Base-by-base conservation (phyloP, 768 basidiomycete genomes). In the Rhizopogon vinicolor region DNA sequence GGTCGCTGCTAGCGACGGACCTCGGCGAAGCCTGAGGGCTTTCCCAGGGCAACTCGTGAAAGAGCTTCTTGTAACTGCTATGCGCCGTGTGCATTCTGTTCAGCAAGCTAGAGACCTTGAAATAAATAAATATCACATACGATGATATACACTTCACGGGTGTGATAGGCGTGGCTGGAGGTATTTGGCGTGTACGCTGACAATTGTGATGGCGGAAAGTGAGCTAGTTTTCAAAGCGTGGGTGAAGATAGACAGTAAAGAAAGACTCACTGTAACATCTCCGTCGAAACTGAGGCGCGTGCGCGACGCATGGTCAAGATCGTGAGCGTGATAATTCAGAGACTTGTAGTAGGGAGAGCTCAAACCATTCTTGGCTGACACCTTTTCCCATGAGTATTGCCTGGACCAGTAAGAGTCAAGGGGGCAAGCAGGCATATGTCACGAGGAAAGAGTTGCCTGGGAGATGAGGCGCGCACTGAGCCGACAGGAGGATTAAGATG, bases 1-100 rank as follows among this genome's bases (percentile, higher is more conserved):
- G 71, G 51, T 77, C 76, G 60, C 78, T 80, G 59, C 74, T 71
- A 53, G 63, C 56, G 50, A 73, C 62, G 60, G 69, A 68, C 62
- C 62, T 63, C 42, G 68, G 65, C 18, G 68, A 70, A 44, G 58
- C 61, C 57, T 64, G 67, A 33, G 68, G 58, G 48, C 65, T 63
- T 52, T 65, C 70, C 41, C 59, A 57, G 44, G 70, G 66, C n/a
- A 60, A 52, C 41, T 72, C 68, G 58, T 69, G 63, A 59, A 70
- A 61, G n/a, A 60, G 63, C 40, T 59, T 70, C 61, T 65, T 70
- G 62, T 70, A 51, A 57, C 63, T 70, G 51, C 70, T 72, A 51
- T 37, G 50, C 39, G 54, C 42, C 56, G 40, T 28, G 31, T 18
- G 50, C 39, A 29, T 39, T 43, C 28, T 41, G 31, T 28, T 67